These are phyloP conservation scores for Suillus occidentalis DNA, from an alignment of 768 basidiomycete species.

Conservation along the genomic window DNA sequence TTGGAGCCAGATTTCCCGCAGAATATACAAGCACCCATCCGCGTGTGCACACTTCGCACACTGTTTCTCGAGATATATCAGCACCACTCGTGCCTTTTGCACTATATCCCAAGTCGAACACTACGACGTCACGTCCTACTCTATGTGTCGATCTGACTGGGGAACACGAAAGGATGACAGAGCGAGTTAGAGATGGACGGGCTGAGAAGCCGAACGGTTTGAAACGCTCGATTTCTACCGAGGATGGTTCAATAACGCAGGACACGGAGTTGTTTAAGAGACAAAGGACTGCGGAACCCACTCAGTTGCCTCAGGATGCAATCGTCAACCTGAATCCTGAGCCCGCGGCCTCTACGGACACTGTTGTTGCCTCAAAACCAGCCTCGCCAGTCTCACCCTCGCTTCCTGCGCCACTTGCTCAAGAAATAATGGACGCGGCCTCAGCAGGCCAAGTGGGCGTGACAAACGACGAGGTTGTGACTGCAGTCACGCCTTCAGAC, in stretches of 20 bases:
- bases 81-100: slow-evolving; percentile 2
- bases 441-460: background rate
- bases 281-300: background rate
- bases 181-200: background rate
- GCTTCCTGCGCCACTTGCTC: background rate
- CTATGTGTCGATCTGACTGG: background rate
- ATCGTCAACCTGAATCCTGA: background rate
- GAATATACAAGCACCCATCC: background rate
- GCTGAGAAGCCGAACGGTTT: background rate
- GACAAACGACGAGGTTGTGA: background rate
- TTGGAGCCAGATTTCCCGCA: background rate
- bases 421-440: background rate
- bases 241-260: background rate
- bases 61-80: slow-evolving; percentile 9
- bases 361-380: background rate
- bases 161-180: background rate
- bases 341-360: background rate
- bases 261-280: background rate
- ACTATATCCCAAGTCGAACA: background rate
- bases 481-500: background rate
- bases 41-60: background rate
- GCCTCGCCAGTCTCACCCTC: background rate
- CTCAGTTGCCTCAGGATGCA: background rate
- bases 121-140: background rate
- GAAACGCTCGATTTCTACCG: slow-evolving; percentile 7